Evolutionary conservation across 257 asterid genomes (phyloP), one percentile per base, ranked within the genome.

Genomic region (Capsicum chinense): DNA sequence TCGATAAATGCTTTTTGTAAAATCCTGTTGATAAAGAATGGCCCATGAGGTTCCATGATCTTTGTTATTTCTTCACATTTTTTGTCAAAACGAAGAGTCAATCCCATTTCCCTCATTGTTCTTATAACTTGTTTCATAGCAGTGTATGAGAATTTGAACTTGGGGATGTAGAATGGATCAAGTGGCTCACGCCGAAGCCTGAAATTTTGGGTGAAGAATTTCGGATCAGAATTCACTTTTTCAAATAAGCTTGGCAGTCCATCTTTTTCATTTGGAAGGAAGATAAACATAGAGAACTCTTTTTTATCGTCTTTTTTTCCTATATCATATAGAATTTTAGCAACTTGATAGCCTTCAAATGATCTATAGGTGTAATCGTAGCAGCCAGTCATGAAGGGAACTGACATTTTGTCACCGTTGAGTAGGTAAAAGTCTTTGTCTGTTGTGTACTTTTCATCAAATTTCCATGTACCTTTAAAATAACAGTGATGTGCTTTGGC

Each of bases 1-100:
- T 87, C 89, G 0, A 89, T 73, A 26, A 87, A 85, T 17, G 91
- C 79, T 68, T 86, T 89, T 7, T 89, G 89, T 63, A 89, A 78
- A 15, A 89, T 89, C 79, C 69, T 48, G 2, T 88, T 85, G 67
- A 89, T 88, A 66, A 11, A 56, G 33, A 59, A 59, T 59, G 66
- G 11, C 33, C 66, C 33, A 7, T 17, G 2, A n/a, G 12, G 33
- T n/a, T 59, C 33, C 12, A 59, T 33, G 10, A 59, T 59, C 66
- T 6, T 33, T 17, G 33, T 59, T 17, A n/a, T 59, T 10, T 17
- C 66, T 59, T 0, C 2, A 12, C 12, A 59, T 17, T 7, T 3
- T 5, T 3, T 0, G 6, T 4, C 6, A 5, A 81, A 70, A 10
- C 83, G 85, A 2, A 48, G 35, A 4, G 62, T 26, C 33, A 70